These are phyloP conservation scores for Talaromyces sp. DNA, from an alignment of 2,329 filamentous ascomycete genomes.

Conservation along the genomic window DNA sequence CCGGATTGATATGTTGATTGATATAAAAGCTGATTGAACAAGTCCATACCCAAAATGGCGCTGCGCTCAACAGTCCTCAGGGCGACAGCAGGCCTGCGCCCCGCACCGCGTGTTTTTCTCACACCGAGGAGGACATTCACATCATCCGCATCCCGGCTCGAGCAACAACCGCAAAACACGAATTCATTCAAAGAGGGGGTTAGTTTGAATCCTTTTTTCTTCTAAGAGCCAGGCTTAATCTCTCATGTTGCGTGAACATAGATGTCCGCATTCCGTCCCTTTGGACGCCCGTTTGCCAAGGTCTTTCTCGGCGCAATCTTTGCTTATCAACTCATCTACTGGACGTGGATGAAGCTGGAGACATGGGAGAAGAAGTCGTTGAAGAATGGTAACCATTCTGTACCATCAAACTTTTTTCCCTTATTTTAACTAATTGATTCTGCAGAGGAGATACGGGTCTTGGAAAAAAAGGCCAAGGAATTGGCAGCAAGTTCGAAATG, in stretches of 20 bases:
- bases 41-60: not conserved
- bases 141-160: not conserved
- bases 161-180: conserved; percentile 1
- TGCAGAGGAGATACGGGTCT: conserved; percentile 26
- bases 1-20: not conserved
- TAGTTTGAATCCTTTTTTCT: conserved; percentile 9
- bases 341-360: conserved; percentile 44
- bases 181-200: conserved; percentile 26
- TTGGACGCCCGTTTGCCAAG: conserved; percentile 41
- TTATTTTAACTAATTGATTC: not conserved
- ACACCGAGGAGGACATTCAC: conserved; percentile 2
- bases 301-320: conserved; percentile 45
- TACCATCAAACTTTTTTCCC: not conserved
- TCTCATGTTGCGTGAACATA: conserved; percentile 12
- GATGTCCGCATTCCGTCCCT: conserved; percentile 35
- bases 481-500: conserved; percentile 25
- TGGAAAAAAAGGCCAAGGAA: conserved; percentile 32
- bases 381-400: conserved; percentile 33
- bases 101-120: not conserved
- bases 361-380: conserved; percentile 38
- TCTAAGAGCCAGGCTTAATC: not conserved
- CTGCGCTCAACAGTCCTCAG: not conserved
- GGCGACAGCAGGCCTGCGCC: not conserved
- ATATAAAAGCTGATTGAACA: not conserved
- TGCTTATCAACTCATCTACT: conserved; percentile 45